Percentiles rank a stretch among this genome's conserved stretches.
Conservation (phyloP, 306 rosid genomes). For the Prinsepia uniflora region DNA sequence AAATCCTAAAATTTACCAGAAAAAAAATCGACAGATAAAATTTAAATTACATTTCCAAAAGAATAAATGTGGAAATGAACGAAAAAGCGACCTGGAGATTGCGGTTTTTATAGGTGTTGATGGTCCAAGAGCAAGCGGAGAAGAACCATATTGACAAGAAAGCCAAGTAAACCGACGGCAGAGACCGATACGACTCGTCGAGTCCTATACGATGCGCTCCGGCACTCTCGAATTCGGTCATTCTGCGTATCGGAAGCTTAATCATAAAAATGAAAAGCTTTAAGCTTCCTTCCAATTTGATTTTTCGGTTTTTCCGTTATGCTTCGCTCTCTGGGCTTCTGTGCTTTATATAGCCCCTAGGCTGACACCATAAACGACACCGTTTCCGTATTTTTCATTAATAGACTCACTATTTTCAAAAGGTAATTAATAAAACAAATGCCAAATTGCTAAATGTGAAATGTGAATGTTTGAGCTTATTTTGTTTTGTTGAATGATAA, state of each 20-base stretch:
- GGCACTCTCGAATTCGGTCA: slow-evolving; percentile 24
- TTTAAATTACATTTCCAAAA: not conserved
- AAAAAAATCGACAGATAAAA: not conserved
- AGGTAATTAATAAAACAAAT: not conserved
- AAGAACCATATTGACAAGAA: slow-evolving; percentile 72
- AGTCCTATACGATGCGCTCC: slow-evolving; percentile 33
- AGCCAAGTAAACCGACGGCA: slow-evolving; percentile 70
- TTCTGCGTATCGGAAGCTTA: slow-evolving; percentile 16
- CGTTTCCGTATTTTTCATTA: not conserved
- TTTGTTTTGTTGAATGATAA: not conserved
- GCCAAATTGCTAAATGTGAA: not conserved
- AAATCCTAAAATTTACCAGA: not conserved
- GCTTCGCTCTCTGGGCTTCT: not conserved
- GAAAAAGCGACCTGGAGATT: slow-evolving; percentile 64
- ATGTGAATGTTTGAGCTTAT: not conserved
- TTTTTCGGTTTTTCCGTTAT: not conserved
- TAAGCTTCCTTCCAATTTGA: not conserved
- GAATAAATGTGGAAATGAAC: not conserved
- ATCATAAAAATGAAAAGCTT: not conserved
- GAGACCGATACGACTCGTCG: slow-evolving; percentile 69
- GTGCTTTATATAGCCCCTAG: not conserved
- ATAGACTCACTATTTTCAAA: not conserved
- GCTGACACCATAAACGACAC: slow-evolving; percentile 12
- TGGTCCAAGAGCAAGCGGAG: slow-evolving; percentile 86
- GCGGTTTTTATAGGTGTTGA: slow-evolving; percentile 74